Evolutionary conservation across 768 basidiomycete species (phyloP).

Genomic region (Pholiota microspora): DNA sequence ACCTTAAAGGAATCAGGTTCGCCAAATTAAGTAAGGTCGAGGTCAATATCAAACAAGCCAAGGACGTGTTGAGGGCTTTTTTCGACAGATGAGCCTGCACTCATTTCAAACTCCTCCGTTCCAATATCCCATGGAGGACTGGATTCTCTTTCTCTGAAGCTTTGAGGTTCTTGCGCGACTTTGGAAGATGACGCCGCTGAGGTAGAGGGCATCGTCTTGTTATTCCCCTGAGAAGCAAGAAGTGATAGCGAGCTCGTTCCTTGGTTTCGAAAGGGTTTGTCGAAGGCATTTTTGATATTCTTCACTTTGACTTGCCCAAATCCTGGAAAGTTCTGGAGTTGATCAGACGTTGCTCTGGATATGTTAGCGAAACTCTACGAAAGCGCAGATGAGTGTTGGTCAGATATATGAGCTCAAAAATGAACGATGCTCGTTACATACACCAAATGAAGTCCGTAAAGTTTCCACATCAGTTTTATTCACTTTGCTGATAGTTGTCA

Average conservation of each 20-base stretch:
- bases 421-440: conserved; percentile 37
- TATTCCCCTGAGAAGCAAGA: conserved; percentile 13
- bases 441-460: conserved; percentile 86
- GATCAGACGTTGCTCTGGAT: conserved; percentile 66
- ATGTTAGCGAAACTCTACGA: conserved; percentile 84
- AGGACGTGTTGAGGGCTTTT: neutral
- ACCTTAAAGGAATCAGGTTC: neutral
- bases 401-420: neutral
- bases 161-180: neutral
- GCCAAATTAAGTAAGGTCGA: conserved; percentile 37
- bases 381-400: neutral
- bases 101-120: conserved; percentile 33
- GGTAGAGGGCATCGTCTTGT: neutral
- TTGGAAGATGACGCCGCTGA: neutral
- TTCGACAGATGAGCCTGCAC: neutral
- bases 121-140: conserved; percentile 80
- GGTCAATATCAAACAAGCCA: conserved; percentile 41
- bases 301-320: conserved; percentile 94
- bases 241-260: conserved; percentile 43
- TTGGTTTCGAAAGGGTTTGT: conserved; percentile 78
- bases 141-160: conserved; percentile 30
- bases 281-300: conserved; percentile 88
- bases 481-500: conserved; percentile 89
- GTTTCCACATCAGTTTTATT: conserved; percentile 98
- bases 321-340: conserved; percentile 83